Evolutionary conservation across 495 filamentous ascomycete species (phyloP), one percentile per base, ranked within the genome.

Genomic region (Xylaria curta): DNA sequence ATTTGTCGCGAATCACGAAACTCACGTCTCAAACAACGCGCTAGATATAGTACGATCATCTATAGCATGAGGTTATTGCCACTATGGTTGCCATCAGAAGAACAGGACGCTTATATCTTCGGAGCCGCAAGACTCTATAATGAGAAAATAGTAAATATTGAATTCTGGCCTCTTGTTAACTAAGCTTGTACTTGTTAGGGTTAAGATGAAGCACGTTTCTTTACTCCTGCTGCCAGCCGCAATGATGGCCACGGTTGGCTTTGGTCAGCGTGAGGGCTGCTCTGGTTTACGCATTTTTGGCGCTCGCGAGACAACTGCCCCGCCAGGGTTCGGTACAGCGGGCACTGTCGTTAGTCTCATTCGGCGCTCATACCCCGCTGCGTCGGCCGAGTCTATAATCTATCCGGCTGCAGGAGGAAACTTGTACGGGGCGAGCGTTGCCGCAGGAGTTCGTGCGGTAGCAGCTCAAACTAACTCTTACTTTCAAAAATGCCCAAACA

Each of bases 281-380:
- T 85, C 86, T 5, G 72, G 78, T 24, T 79, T 90, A 44, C 89
- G 90, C 69, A 81, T 89, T 36, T 86, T 91, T 66, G 88, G 87
- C 24, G 90, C 89, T 4, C 85, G 89, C 54, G 89, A 91, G 78
- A 91, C 89, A 7, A 88, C 86, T 2, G 87, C 77, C 4, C 77
- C 85, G 5, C 76, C 83, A 9, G 88, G 89, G 13, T 89, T 86
- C 73, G 89, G 89, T 7, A 84, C 86, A 5, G 76, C 84, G 54
- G 79, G 68, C 58, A 83, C 83, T 4, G 85, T 90, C 33, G 84
- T 90, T 62, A 81, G 89, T 64, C 79, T 82, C 17, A 72, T 89
- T 19, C 71, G 83, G 15, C 76, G 76, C 36, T 84, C 85, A 21
- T 86, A 87, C 70, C 74, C 85, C 0, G 84, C 83, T n/a, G 76